Conservation (phyloP, 441 rosid genomes). For the Arabidopsis hybrid region DNA sequence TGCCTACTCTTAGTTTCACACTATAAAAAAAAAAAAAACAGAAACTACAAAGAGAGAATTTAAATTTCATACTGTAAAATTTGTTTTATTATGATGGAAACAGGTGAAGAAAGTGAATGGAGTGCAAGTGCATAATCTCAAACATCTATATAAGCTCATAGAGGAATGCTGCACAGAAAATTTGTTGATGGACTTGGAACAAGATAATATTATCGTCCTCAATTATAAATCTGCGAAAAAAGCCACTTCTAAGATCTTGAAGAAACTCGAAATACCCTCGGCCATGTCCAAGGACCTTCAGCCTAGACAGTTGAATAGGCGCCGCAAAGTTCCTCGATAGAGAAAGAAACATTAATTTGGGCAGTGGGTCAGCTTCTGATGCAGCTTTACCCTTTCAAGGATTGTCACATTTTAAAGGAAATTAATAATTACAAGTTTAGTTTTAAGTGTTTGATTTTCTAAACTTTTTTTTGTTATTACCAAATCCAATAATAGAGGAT, state of each 20-base stretch:
- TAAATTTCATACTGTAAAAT: background rate
- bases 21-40: too few relatives aligned
- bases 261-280: slow-evolving; percentile 67
- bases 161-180: slow-evolving; percentile 51
- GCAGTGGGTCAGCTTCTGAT: background rate
- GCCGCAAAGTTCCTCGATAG: background rate
- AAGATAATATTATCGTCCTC: slow-evolving; percentile 65
- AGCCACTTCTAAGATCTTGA: slow-evolving; percentile 63
- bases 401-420: background rate
- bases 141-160: slow-evolving; percentile 35
- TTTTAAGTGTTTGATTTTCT: background rate
- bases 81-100: background rate
- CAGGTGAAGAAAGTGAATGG: slow-evolving; percentile 62
- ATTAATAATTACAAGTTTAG: background rate
- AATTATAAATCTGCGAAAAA: slow-evolving; percentile 53
- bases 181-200: slow-evolving; percentile 71
- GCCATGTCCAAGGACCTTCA: slow-evolving; percentile 59
- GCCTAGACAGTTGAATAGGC: background rate
- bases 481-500: too few relatives aligned
- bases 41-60: background rate
- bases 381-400: background rate
- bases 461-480: too few relatives aligned
- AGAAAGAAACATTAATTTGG: background rate
- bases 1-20: background rate
- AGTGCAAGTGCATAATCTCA: slow-evolving; percentile 12